Conservation (phyloP, 306 rosid genomes). For the Carpinus fangiana region DNA sequence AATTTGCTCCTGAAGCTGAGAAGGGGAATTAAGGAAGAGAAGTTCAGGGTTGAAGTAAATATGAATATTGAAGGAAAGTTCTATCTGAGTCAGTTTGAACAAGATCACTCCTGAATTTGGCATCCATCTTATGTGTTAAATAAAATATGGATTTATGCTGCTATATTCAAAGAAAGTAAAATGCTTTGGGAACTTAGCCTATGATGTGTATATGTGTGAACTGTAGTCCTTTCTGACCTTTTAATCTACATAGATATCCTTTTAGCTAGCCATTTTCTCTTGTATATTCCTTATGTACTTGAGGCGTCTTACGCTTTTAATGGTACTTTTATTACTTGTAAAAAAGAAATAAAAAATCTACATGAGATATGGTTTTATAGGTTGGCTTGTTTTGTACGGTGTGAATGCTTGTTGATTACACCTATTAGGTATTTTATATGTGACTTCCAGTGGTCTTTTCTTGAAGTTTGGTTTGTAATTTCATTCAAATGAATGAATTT, state of each 20-base stretch:
- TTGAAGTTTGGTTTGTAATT: neutral
- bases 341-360: too few relatives aligned
- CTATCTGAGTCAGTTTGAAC: conserved; percentile 31
- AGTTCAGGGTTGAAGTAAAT: conserved; percentile 35
- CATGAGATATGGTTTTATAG: neutral
- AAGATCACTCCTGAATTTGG: conserved; percentile 20
- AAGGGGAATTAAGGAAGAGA: conserved; percentile 36
- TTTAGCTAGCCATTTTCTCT: too few relatives aligned
- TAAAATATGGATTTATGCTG: conserved; percentile 9
- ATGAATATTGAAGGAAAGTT: conserved; percentile 34
- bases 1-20: conserved; percentile 45
- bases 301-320: too few relatives aligned
- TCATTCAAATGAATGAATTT: too few relatives aligned
- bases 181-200: neutral
- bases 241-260: neutral
- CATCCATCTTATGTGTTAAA: neutral
- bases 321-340: too few relatives aligned
- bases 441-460: neutral
- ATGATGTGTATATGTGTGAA: conserved; percentile 14
- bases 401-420: neutral
- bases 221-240: neutral
- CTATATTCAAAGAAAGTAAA: neutral
- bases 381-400: neutral
- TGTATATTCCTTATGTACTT: too few relatives aligned
- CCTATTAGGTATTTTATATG: neutral